phyloP scores from a whole-genome alignment of 768 basidiomycete genomes.

The Cantharellus anzutake region DNA sequence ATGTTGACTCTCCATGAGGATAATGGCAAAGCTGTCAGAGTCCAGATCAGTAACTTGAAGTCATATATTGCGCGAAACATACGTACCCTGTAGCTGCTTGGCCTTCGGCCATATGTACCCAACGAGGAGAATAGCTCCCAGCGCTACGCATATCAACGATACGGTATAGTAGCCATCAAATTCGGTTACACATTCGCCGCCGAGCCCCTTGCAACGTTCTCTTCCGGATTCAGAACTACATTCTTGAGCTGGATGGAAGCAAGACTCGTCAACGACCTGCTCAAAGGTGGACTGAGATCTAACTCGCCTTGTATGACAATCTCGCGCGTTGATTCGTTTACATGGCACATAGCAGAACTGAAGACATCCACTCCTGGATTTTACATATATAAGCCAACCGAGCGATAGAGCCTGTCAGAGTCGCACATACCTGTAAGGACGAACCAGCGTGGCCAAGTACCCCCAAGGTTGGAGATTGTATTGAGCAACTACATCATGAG shows the following conservation, averaged over 20 bases:
- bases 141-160: conserved; percentile 52
- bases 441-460: conserved; percentile 95
- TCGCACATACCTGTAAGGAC: conserved; percentile 56
- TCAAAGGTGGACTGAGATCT: conserved; percentile 24
- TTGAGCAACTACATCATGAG: conserved; percentile 52
- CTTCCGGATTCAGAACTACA: conserved; percentile 91
- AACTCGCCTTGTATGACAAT: conserved; percentile 22
- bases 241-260: conserved; percentile 37
- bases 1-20: not conserved
- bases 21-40: not conserved
- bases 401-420: conserved; percentile 8
- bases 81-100: conserved; percentile 65
- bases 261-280: not conserved
- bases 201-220: conserved; percentile 47
- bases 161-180: conserved; percentile 86
- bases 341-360: conserved; percentile 65
- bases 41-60: not conserved
- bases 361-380: conserved; percentile 66
- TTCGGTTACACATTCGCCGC: conserved; percentile 65
- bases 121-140: conserved; percentile 58
- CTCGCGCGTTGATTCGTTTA: conserved; percentile 25
- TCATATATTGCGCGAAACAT: not conserved
- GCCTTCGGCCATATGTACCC: conserved; percentile 72
- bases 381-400: not conserved
- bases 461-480: conserved; percentile 90